These are phyloP conservation scores for Kluyveromyces siamensis DNA, from an alignment of 805 yeast genomes.

Conservation along the genomic window DNA sequence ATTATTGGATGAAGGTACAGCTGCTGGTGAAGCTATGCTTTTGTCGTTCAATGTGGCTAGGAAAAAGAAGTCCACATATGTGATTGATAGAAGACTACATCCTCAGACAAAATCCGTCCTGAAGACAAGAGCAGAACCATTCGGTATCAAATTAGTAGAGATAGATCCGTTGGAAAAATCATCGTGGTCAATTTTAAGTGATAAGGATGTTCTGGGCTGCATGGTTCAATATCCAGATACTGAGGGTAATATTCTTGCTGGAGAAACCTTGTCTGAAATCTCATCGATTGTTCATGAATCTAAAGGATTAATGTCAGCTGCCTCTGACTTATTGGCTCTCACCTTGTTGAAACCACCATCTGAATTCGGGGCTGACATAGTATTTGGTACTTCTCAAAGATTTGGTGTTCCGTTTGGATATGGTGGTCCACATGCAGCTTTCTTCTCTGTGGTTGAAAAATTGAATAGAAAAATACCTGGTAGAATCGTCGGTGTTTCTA, in stretches of 20 bases:
- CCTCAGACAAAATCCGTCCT: constrained; percentile 82
- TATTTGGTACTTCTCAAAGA: constrained; percentile 86
- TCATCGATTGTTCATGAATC: constrained; percentile 57
- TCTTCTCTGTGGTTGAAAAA: constrained; percentile 76
- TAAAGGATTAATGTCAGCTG: constrained; percentile 74
- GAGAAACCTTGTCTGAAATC: constrained; percentile 41
- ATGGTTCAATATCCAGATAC: constrained; percentile 87
- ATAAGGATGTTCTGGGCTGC: constrained; percentile 59
- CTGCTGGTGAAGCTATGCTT: constrained; percentile 96
- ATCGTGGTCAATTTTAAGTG: constrained; percentile 29
- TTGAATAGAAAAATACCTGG: constrained; percentile 94
- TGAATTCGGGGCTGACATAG: constrained; percentile 85
- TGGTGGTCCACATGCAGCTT: constrained; percentile 99
- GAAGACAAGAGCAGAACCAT: constrained; percentile 66
- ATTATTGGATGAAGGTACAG: constrained; percentile 90
- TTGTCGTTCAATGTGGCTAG: constrained; percentile 59
- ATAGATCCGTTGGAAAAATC: constrained; percentile 41
- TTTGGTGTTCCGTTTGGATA: constrained; percentile 97
- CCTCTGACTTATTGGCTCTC: constrained; percentile 87
- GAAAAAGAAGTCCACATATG: constrained; percentile 59
- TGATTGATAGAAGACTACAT: constrained; percentile 69
- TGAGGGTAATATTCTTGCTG: constrained; percentile 56
- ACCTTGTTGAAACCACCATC: constrained; percentile 80
- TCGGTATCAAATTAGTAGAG: constrained; percentile 54
- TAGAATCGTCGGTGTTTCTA: constrained; percentile 85